A percentile compares a stretch with the other conserved stretches of the same genome.
Evolutionary conservation across 345 rosid genomes (phyloP).

Genomic region (Kandelia obovata): DNA sequence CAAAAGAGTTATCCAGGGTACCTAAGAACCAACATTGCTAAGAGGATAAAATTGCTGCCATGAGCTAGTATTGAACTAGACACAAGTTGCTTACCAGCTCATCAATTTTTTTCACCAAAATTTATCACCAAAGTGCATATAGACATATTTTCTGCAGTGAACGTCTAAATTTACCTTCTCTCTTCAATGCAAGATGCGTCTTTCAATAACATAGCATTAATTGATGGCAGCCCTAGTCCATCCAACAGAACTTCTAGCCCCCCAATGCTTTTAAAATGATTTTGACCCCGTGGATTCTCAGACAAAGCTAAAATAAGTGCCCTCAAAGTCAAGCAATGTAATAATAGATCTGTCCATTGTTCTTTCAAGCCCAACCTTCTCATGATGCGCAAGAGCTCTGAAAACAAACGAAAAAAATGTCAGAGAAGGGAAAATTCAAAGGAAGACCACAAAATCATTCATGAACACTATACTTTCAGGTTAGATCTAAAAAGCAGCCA

Average conservation of each 20-base stretch:
- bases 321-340: conserved; percentile 56
- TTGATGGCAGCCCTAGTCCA: conserved; percentile 64
- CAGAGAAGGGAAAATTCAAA: conserved; percentile 9
- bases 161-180: conserved; percentile 34
- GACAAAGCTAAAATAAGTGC: conserved; percentile 46
- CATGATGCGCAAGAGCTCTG: conserved; percentile 68
- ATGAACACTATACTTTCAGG: not conserved
- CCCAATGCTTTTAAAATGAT: conserved; percentile 74
- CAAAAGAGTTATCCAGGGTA: not conserved
- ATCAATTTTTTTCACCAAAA: not conserved
- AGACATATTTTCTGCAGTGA: not conserved
- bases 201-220: conserved; percentile 32
- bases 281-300: conserved; percentile 70
- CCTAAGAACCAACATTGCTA: not conserved
- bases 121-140: not conserved
- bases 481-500: conserved; percentile 3
- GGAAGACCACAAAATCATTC: conserved; percentile 6
- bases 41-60: not conserved
- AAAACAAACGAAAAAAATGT: conserved; percentile 19
- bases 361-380: conserved; percentile 69
- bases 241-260: conserved; percentile 76
- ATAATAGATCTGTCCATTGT: conserved; percentile 47
- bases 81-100: not conserved
- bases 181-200: conserved; percentile 26
- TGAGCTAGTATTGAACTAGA: not conserved